A percentile compares a stretch with the other conserved stretches of the same genome.
Evolutionary conservation across 371 early-diverging fungal genomes (phyloP).

Genomic region (Synchytrium microbalum): DNA sequence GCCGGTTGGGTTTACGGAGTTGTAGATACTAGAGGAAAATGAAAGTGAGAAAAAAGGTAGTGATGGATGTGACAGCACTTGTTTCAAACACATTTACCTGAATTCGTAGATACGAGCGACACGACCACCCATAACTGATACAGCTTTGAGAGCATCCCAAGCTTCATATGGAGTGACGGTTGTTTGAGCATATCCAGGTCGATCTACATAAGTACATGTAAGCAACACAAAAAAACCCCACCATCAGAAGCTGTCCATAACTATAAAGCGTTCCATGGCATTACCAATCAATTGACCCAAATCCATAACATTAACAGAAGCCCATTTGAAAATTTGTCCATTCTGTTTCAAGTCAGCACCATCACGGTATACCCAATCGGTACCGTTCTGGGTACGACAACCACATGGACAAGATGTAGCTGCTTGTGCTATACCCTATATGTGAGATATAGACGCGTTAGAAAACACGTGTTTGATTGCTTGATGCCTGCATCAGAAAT

Average conservation of each 20-base stretch:
- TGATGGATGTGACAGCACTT: background rate
- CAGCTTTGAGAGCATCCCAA: slow-evolving; percentile 26
- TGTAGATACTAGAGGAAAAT: background rate
- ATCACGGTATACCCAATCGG: background rate
- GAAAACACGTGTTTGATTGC: no score
- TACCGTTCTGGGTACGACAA: background rate
- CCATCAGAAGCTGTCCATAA: no score
- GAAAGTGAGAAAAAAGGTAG: background rate
- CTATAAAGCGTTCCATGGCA: no score
- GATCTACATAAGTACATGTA: background rate
- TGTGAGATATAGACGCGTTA: no score
- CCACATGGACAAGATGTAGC: background rate
- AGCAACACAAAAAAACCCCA: no score
- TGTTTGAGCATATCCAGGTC: background rate
- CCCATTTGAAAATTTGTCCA: background rate
- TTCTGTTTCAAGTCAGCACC: background rate
- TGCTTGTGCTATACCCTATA: no score
- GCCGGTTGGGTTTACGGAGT: background rate
- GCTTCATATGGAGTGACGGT: slow-evolving; percentile 19
- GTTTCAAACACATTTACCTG: slow-evolving; percentile 3
- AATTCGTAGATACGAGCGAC: slow-evolving; percentile 32
- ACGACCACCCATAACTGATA: slow-evolving; percentile 23
- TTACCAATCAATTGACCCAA: background rate
- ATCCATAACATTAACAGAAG: background rate
- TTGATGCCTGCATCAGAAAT: no score